Evolutionary conservation across 2,329 filamentous ascomycete genomes (phyloP), one percentile per base, ranked within the genome.

Genomic region (Claviceps quebecensis): DNA sequence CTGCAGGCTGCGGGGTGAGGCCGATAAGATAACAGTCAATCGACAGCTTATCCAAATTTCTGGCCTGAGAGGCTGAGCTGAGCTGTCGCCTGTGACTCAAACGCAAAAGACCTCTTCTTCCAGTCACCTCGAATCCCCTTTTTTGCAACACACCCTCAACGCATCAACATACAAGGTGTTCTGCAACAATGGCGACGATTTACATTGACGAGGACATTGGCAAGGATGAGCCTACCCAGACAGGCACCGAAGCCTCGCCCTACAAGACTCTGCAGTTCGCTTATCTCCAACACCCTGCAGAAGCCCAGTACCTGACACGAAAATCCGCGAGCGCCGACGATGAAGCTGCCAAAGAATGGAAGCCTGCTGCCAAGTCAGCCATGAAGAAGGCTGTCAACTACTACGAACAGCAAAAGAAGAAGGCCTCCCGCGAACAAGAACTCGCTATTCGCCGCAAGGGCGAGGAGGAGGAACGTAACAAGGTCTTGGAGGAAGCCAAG

Each of bases 201-300:
- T 64, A 63, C 40, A 58, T 94, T 36, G 87, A 94, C 64, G 86
- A 90, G 59, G 85, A 88, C 60, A 75, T 75, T 58, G 89, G 89
- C 60, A 73, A 77, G 59, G 89, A 93, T 69, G 81, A 86, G 61
- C 68, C 79, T 59, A 66, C 76, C 55, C 78, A 80, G 57, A 72
- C 77, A 58, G 88, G 88, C 61, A 78, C 83, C 56, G 78, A 90
- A 65, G 70, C 74, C 54, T 77, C 81, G 57, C 88, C 89, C 49
- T 95, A 83, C 79, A 91, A 94, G 73, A 81, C 84, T 26, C 77
- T 95, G 45, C 74, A 84, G 57, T 81, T 83, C 64, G 89, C 88
- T 55, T 86, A 87, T 69, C 75, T 88, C 62, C 61, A 62, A 48
- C 61, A 58, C 50, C 60, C 58, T 50, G 58, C 61, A 47, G 59